Percentiles rank a stretch among this genome's conserved stretches.
These are phyloP conservation scores for Neonectria sp. DNA, from an alignment of 2,329 filamentous ascomycete species.

Conservation along the genomic window DNA sequence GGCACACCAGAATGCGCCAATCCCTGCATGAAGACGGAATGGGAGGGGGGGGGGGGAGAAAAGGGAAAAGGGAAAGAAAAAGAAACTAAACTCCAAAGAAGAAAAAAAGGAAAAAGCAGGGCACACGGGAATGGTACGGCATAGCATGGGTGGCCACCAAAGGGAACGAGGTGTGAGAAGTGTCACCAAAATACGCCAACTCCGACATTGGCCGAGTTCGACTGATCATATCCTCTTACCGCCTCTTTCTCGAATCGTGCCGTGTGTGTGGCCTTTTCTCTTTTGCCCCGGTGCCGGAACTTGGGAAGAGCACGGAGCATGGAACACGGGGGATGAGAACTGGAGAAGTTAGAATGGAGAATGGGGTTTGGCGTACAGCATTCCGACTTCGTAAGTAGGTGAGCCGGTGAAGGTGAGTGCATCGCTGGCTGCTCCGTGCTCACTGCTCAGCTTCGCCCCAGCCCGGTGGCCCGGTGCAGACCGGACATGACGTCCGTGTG, in stretches of 20 bases:
- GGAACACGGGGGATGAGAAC: neutral
- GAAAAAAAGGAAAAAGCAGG: constrained; percentile 9
- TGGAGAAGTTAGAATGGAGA: neutral
- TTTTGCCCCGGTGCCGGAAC: constrained; percentile 1
- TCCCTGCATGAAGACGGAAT: constrained; percentile 8
- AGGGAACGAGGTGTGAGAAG: neutral
- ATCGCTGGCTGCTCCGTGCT: constrained; percentile 7
- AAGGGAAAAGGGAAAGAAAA: constrained; percentile 11
- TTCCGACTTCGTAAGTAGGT: neutral
- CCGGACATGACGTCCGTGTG: constrained; percentile 3
- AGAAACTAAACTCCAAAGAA: neutral
- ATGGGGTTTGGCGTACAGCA: neutral
- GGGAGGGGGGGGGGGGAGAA: constrained; percentile 5
- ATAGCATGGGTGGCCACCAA: constrained; percentile 14
- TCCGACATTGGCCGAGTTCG: constrained; percentile 46
- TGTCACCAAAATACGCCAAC: constrained; percentile 20
- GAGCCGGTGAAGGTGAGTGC: constrained; percentile 12
- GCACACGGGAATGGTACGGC: constrained; percentile 20
- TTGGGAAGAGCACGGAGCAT: neutral
- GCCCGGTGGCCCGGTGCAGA: constrained; percentile 10
- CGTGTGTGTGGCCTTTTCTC: neutral
- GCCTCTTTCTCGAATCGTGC: constrained; percentile 9
- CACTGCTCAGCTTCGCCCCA: neutral
- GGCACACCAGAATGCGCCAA: constrained; percentile 6
- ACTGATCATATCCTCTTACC: constrained; percentile 34